Conservation (phyloP, 768 basidiomycete genomes). For the Hericium rajendrae region DNA sequence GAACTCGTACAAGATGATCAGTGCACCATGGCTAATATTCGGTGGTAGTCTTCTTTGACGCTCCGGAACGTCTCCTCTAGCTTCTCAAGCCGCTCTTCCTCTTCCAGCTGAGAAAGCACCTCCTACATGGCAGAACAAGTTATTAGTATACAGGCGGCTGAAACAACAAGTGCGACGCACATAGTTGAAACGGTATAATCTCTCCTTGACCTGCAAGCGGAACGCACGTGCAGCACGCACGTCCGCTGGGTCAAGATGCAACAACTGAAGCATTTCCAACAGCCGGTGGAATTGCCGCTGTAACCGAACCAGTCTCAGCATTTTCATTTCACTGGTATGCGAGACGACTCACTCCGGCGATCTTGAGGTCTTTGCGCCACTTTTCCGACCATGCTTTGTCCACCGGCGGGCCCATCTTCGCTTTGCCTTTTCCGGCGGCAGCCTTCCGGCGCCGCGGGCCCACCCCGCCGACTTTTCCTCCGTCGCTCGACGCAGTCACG, state of each 20-base stretch:
- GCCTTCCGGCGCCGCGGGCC: slow-evolving; percentile 13
- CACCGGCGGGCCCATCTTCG: slow-evolving; percentile 69
- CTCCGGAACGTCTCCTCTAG: slow-evolving; percentile 88
- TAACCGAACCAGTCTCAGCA: slow-evolving; percentile 1
- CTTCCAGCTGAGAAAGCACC: slow-evolving; percentile 79
- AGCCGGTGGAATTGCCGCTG: slow-evolving; percentile 92
- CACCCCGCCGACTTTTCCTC: slow-evolving; percentile 29
- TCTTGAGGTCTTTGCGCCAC: slow-evolving; percentile 77
- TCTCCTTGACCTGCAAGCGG: slow-evolving; percentile 88
- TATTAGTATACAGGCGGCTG: background rate
- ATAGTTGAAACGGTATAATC: slow-evolving; percentile 91
- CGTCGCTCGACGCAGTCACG: slow-evolving; percentile 14
- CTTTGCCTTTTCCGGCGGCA: slow-evolving; percentile 25
- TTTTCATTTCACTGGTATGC: no score
- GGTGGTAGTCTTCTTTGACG: slow-evolving; percentile 75
- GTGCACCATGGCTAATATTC: slow-evolving; percentile 54
- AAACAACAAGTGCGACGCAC: slow-evolving; percentile 35
- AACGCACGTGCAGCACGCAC: slow-evolving; percentile 49
- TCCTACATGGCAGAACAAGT: slow-evolving; percentile 43
- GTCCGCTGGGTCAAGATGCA: slow-evolving; percentile 58
- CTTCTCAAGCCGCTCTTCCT: slow-evolving; percentile 78
- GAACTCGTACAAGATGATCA: background rate
- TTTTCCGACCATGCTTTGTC: slow-evolving; percentile 70
- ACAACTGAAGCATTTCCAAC: slow-evolving; percentile 81
- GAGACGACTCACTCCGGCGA: no score